These are phyloP conservation scores for Ilyonectria robusta DNA, from an alignment of 2,329 filamentous ascomycete species.

Conservation along the genomic window DNA sequence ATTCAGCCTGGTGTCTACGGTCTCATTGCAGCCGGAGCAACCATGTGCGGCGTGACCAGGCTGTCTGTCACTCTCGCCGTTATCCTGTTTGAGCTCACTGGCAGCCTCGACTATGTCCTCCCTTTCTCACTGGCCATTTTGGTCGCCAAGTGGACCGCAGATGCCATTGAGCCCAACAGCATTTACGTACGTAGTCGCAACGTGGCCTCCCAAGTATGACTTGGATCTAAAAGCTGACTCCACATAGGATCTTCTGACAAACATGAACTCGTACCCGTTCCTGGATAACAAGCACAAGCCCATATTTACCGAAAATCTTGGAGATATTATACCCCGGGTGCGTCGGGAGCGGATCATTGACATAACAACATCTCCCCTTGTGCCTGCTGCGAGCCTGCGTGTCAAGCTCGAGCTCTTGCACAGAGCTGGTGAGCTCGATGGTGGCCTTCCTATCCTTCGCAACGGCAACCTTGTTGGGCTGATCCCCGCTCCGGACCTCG, in stretches of 20 bases:
- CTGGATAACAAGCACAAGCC: slow-evolving; percentile 97
- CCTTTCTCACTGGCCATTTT: slow-evolving; percentile 94
- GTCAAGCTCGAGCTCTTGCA: slow-evolving; percentile 87
- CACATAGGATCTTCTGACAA: slow-evolving; percentile 84
- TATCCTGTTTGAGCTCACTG: slow-evolving; percentile 95
- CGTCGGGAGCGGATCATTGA: slow-evolving; percentile 88
- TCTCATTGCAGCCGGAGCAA: slow-evolving; percentile 92
- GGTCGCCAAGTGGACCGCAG: slow-evolving; percentile 98
- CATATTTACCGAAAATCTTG: slow-evolving; percentile 88
- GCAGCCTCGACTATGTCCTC: slow-evolving; percentile 93
- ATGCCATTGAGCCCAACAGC: slow-evolving; percentile 92
- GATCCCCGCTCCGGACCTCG: slow-evolving; percentile 93
- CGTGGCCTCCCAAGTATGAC: too few species aligned
- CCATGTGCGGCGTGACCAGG: slow-evolving; percentile 97
- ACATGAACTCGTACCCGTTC: slow-evolving; percentile 98
- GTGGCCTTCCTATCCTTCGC: slow-evolving; percentile 88
- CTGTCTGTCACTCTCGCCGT: slow-evolving; percentile 94
- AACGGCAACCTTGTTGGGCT: slow-evolving; percentile 86
- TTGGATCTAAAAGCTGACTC: slow-evolving; percentile 32
- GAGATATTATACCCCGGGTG: slow-evolving; percentile 85
- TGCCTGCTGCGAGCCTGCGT: slow-evolving; percentile 83
- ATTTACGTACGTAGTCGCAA: slow-evolving; percentile 78
- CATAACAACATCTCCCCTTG: slow-evolving; percentile 84
- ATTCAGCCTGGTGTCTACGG: slow-evolving; percentile 98
- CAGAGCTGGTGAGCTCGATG: slow-evolving; percentile 89